Evolutionary conservation across 306 rosid species (phyloP).

Genomic region (Acacia melanoxylon): DNA sequence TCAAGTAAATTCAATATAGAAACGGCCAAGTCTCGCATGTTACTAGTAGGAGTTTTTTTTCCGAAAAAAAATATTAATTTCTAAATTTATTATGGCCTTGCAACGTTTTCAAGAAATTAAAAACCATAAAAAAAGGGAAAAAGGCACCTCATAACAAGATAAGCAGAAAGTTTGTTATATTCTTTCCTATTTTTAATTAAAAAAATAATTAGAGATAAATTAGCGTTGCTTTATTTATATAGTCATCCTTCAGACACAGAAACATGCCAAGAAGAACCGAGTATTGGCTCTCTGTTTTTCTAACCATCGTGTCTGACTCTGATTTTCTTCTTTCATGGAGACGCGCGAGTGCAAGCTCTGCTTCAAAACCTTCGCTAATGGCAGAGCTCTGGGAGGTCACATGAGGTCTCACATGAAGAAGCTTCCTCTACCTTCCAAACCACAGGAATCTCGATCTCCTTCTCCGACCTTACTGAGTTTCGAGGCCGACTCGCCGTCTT

Average conservation of each 20-base stretch:
- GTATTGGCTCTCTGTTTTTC: constrained; percentile 21
- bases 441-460: constrained; percentile 17
- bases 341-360: constrained; percentile 82
- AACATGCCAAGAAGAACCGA: constrained; percentile 10
- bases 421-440: constrained; percentile 59
- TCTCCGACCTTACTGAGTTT: constrained; percentile 39
- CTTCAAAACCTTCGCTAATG: constrained; percentile 73
- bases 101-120: constrained; percentile 33
- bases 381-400: constrained; percentile 96
- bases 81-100: constrained; percentile 34
- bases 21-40: constrained; percentile 64
- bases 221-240: constrained; percentile 21
- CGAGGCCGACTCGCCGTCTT: constrained; percentile 57
- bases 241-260: not conserved
- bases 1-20: constrained; percentile 29
- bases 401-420: constrained; percentile 97
- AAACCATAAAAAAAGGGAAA: not conserved
- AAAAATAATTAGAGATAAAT: not conserved
- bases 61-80: not conserved
- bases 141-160: not conserved
- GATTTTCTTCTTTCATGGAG: constrained; percentile 53
- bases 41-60: constrained; percentile 46
- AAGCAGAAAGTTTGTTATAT: not conserved
- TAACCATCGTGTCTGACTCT: not conserved
- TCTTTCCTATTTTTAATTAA: not conserved